These are phyloP conservation scores for Sequoia sempervirens DNA, from an alignment of 75 land plant genomes.

Conservation along the genomic window DNA sequence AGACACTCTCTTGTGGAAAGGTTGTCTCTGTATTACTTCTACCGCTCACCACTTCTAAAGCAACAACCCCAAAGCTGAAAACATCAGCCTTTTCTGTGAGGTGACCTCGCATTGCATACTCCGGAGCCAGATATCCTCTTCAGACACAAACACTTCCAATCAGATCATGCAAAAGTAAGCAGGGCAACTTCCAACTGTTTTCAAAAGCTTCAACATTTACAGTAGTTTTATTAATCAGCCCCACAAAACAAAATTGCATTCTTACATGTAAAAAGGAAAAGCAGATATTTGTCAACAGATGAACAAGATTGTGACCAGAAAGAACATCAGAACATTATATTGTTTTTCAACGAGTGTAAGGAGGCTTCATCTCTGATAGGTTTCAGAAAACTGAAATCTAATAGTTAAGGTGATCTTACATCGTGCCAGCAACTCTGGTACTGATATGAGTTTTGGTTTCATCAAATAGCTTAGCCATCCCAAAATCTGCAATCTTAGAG, in stretches of 20 bases:
- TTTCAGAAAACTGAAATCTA: background rate
- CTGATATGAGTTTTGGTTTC: conserved; percentile 80
- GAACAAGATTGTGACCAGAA: background rate
- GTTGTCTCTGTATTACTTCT: conserved; percentile 34
- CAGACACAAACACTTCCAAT: conserved; percentile 2
- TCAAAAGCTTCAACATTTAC: background rate
- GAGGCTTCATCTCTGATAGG: background rate
- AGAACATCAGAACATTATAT: background rate
- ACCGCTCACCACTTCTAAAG: conserved; percentile 51
- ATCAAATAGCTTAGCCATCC: conserved; percentile 84
- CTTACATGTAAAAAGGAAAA: background rate
- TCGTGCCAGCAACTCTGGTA: conserved; percentile 86
- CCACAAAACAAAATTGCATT: background rate
- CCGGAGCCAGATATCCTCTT: conserved; percentile 76
- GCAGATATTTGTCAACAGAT: background rate
- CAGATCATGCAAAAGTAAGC: background rate
- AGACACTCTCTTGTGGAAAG: conserved; percentile 26
- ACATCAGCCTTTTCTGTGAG: conserved; percentile 74
- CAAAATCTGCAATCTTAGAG: conserved; percentile 89
- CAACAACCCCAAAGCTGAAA: conserved; percentile 64
- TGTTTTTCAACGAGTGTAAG: background rate
- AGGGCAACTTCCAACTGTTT: background rate
- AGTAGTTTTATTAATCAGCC: background rate
- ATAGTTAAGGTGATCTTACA: conserved; percentile 31
- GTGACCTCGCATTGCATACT: conserved; percentile 71